Base-by-base conservation (phyloP, 768 basidiomycete species). In the Panaeolus papilionaceus region DNA sequence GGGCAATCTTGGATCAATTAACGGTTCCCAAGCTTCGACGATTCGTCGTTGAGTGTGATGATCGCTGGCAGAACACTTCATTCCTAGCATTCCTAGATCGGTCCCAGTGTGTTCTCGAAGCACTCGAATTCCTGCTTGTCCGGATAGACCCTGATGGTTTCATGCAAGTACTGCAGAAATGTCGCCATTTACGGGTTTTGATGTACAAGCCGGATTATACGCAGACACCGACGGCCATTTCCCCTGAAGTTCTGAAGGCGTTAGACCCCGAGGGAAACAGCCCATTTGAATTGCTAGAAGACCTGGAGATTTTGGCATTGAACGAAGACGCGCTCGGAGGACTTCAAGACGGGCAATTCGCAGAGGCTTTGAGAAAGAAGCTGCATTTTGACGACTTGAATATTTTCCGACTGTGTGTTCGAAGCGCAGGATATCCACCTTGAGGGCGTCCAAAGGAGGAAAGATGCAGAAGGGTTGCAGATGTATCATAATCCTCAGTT, bases 271-370 rank as follows among this genome's bases (percentile, higher is more conserved):
- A 61, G 23, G 63, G 62, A 10, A 14, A 26, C 16, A 44, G 16
- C 14, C 42, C 42, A 2, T 44, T 44, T 3, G 28, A 49, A 8
- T 49, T 68, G 64, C 64, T 68, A 28, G 58, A 45, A 20, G 20
- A 47, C 33, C 20, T 68, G 3, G 64, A 65, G 37, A 51, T 65
- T 38, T 65, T 68, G 23, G 54, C 67, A 7, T 38, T 68, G n/a
- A 68, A 68, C 61, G 67, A 68, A 12, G 67, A 68, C 23, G 67
- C 67, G 12, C 61, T 68, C n/a, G 67, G 62, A 28, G 64, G 39
- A 39, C 42, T 68, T 16, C 67, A 26, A 18, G 67, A 65, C 28
- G 67, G 67, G 1, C 23, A 26, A 10, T 40, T 68, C 11, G 64
- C 67, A 63, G 38, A 38, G 4, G n/a, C 47, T 51, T 51, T 51